Evolutionary conservation across 192 early-diverging fungal species (phyloP), one percentile per base, ranked within the genome.

Genomic region (Backusella tarrabulga): DNA sequence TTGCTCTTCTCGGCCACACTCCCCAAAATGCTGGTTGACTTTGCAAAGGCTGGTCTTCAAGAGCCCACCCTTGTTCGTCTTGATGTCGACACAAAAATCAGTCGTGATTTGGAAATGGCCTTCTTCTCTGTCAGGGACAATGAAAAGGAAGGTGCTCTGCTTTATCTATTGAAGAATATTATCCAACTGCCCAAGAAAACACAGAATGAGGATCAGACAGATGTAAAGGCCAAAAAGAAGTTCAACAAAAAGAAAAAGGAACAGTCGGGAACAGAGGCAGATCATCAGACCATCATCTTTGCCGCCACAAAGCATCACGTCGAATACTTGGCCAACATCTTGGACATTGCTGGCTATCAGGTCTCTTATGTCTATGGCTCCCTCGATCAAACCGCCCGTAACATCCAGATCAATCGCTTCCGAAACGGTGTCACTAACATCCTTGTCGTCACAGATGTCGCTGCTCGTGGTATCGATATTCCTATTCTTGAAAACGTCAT

Each of bases 391-490:
- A 88, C 92, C 0, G 95, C 95, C 15, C 90, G 98, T 76, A 93
- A 92, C 74, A 92, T 92, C 68, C 94, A 98, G 81, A 95, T 98
- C 50, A 83, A 89, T 68, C 85, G 89, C 56, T 99, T 99, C 85
- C 86, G 96, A 17, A 85, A 86, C 14, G 95, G 94, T 3, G 85
- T 88, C 32, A 89, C 90, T 54, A 93, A 96, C 76, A 68, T 97
- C 0, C 74, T 99, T 50, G 89, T 99, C 19, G 98, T 99, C 26
- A 99, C 98, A 14, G 98, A 98, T 83, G 94, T 99, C 11, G 98
- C 98, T n/a, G 96, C 97, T 8, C 93, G 97, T 88, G 98, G 98
- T 93, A 96, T 99, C 76, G 98, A 99, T 89, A 95, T 99, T 44
- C 98, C 98, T 42, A 92, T 98, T 34, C 84, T 99, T 12, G 96